phyloP scores from a whole-genome alignment of 805 yeast genomes.

The Wickerhamiella alocasiicola region DNA sequence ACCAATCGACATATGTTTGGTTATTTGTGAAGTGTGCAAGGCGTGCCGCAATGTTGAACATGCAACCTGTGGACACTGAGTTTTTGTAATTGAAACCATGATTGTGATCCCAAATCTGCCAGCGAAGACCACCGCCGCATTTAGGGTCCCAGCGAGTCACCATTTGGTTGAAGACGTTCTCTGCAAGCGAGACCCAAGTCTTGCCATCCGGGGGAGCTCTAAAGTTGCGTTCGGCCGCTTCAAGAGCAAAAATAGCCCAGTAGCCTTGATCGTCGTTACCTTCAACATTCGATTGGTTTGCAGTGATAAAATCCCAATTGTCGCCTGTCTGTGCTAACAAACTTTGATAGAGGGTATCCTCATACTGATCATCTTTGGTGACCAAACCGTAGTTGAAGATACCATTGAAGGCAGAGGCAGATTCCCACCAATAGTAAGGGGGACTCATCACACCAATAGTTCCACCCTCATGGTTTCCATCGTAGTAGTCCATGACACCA shows the following conservation, averaged over 20 bases:
- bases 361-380: constrained; percentile 54
- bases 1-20: constrained; percentile 56
- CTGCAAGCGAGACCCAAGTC: constrained; percentile 60
- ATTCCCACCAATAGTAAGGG: constrained; percentile 85
- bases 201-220: constrained; percentile 45
- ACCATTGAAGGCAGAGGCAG: constrained; percentile 49
- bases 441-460: constrained; percentile 54
- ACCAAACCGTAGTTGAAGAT: constrained; percentile 67
- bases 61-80: constrained; percentile 66
- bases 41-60: constrained; percentile 72
- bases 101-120: constrained; percentile 88
- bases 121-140: constrained; percentile 65
- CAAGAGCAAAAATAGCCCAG: constrained; percentile 76
- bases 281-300: constrained; percentile 65
- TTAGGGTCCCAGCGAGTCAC: constrained; percentile 53
- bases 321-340: constrained; percentile 52
- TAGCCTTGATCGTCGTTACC: constrained; percentile 87
- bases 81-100: constrained; percentile 79
- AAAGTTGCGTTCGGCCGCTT: constrained; percentile 68
- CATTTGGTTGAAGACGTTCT: constrained; percentile 77
- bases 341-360: constrained; percentile 43
- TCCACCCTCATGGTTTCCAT: constrained; percentile 50
- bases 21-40: constrained; percentile 68
- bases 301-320: constrained; percentile 54
- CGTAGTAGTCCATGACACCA: constrained; percentile 72